Percentiles rank a stretch among this genome's conserved stretches.
phyloP scores from a whole-genome alignment of 768 basidiomycete genomes.

The Boletus rufocinnamomeus region DNA sequence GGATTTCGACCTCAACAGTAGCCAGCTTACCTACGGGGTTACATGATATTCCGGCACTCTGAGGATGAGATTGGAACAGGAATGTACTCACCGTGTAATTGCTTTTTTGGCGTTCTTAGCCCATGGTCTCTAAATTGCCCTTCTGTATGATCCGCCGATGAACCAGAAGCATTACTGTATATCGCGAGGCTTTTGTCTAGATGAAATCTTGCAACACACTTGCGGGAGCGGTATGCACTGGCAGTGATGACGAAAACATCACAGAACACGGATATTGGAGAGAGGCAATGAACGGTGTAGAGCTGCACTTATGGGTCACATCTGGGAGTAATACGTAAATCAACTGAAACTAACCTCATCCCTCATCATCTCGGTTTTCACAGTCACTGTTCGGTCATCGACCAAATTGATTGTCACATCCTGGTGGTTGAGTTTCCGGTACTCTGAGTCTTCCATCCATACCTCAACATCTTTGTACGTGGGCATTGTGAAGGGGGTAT shows the following conservation, averaged over 20 bases:
- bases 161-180: slow-evolving; percentile 2
- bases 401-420: slow-evolving; percentile 12
- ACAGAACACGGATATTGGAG: slow-evolving; percentile 18
- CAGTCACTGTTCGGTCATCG: slow-evolving; percentile 13
- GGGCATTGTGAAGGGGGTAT: slow-evolving; percentile 17
- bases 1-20: slow-evolving; percentile 18
- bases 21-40: slow-evolving; percentile 8
- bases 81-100: not conserved
- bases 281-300: slow-evolving; percentile 21
- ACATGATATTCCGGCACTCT: not conserved
- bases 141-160: slow-evolving; percentile 7
- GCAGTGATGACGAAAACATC: slow-evolving; percentile 14
- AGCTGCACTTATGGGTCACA: not conserved
- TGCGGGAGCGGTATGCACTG: not conserved
- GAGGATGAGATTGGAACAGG: not conserved
- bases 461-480: slow-evolving; percentile 16
- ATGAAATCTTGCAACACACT: slow-evolving; percentile 15
- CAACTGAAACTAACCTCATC: slow-evolving; percentile 10
- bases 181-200: slow-evolving; percentile 7
- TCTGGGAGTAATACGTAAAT: not conserved
- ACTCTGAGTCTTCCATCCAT: slow-evolving; percentile 21
- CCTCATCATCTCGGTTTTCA: slow-evolving; percentile 11
- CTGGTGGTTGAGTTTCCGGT: slow-evolving; percentile 6
- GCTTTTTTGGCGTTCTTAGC: slow-evolving; percentile 12
- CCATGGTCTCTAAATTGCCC: slow-evolving; percentile 2